Evolutionary conservation across 768 basidiomycete genomes (phyloP), one percentile per base, ranked within the genome.

Genomic region (Rhodosporidiobolus odoratus): DNA sequence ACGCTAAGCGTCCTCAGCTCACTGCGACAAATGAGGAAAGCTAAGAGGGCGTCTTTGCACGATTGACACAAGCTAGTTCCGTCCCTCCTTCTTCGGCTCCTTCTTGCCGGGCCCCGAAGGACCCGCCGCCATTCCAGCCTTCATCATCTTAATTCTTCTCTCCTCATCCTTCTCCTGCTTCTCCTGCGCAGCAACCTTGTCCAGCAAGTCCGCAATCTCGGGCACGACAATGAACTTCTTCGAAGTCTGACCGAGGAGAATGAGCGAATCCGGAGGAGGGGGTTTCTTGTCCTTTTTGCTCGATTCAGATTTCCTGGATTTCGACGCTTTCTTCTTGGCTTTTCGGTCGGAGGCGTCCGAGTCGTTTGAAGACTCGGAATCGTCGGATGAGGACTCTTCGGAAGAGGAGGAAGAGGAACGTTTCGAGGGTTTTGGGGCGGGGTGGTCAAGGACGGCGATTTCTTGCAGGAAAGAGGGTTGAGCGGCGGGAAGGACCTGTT

Each of bases 141-240:
- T 47, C 37, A 37, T 48, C 0, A 60, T 40, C 59, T 63, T 72
- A 32, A 60, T 37, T 30, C 34, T 41, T 25, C 65, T 40, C 50
- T 72, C 71, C 19, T 61, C 70, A n/a, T 71, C 64, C 56, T 52
- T 54, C 66, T 72, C 67, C 16, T 10, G 37, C 54, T 66, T 58
- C 57, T 71, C 69, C 58, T 71, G 63, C 38, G 3, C 2, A 2
- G 19, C 66, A 34, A 72, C 60, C 48, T 59, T 63, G 21, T 50
- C 58, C 38, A 78, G 27, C 38, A 78, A 25, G 60, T 75, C 65
- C 15, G n/a, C 27, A 8, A 76, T 58, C 38, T 78, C 76, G 34
- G 77, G 77, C 50, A 75, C 70, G 69, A 76, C 67, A 56, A 78
- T 56, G 58, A 76, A 78, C 68, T 78, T 78, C 53, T 75, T 75